Conservation (phyloP, 148 eudicot genomes). For the Linanthus parryae region DNA sequence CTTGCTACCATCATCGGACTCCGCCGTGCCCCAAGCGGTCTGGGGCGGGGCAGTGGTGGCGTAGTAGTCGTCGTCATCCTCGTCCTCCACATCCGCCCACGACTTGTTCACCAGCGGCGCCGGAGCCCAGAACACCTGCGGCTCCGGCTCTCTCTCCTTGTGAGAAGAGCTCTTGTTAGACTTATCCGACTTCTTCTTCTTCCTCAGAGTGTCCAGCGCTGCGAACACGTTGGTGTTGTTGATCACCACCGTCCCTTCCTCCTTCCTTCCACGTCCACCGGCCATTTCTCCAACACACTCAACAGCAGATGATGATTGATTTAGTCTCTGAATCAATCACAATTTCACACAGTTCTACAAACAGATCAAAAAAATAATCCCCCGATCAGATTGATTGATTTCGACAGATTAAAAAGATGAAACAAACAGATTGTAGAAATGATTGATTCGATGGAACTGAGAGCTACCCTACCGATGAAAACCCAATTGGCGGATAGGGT, state of each 20-base stretch:
- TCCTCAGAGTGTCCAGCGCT: conserved; percentile 66
- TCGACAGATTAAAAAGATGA: too few species aligned
- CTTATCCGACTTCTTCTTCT: conserved; percentile 72
- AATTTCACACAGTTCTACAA: too few species aligned
- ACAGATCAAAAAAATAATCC: too few species aligned
- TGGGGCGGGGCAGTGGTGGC: conserved; percentile 83
- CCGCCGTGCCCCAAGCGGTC: conserved; percentile 48
- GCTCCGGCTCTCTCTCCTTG: conserved; percentile 30
- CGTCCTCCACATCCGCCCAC: conserved; percentile 98
- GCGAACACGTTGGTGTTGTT: conserved; percentile 83
- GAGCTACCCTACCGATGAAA: too few species aligned
- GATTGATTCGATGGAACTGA: too few species aligned
- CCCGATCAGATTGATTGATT: too few species aligned
- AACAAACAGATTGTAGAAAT: too few species aligned
- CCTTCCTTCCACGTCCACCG: conserved; percentile 58
- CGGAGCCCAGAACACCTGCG: conserved; percentile 64
- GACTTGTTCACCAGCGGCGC: conserved; percentile 60
- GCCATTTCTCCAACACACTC: too few species aligned
- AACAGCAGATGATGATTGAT: too few species aligned
- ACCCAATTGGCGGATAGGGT: too few species aligned
- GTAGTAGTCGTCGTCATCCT: conserved; percentile 87
- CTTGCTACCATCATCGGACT: neutral
- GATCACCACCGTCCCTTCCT: conserved; percentile 48
- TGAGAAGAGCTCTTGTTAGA: conserved; percentile 29
- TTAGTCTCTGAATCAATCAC: too few species aligned